phyloP scores from a whole-genome alignment of 306 rosid species.

The Corylus heterophylla region DNA sequence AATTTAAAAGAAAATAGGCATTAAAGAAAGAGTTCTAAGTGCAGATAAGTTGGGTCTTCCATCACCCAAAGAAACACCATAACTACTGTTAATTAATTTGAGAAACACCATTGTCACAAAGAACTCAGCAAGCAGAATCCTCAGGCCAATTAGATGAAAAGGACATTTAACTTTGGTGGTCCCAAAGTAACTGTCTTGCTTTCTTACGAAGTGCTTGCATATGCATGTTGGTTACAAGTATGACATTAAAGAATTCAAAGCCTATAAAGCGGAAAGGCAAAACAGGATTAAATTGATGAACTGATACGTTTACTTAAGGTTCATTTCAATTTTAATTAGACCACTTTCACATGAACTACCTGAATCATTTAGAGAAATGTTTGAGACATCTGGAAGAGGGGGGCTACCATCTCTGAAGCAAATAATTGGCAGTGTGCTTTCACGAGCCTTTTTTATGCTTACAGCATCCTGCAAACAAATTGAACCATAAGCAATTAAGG shows the following conservation, averaged over 20 bases:
- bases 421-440: slow-evolving; percentile 59
- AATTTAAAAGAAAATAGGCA: slow-evolving; percentile 19
- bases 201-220: neutral
- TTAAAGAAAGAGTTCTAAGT: slow-evolving; percentile 8
- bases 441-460: slow-evolving; percentile 49
- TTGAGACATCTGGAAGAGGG: slow-evolving; percentile 76
- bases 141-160: neutral
- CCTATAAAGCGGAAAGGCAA: slow-evolving; percentile 5
- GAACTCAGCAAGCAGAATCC: slow-evolving; percentile 8
- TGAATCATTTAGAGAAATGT: slow-evolving; percentile 54
- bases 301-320: slow-evolving; percentile 6
- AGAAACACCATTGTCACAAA: neutral
- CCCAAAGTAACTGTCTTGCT: neutral
- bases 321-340: slow-evolving; percentile 14
- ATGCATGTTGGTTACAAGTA: neutral
- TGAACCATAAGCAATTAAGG: slow-evolving; percentile 24
- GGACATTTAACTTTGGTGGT: neutral
- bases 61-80: slow-evolving; percentile 16
- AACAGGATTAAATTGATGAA: slow-evolving; percentile 20
- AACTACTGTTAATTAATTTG: neutral
- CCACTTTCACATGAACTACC: slow-evolving; percentile 44
- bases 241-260: neutral
- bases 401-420: slow-evolving; percentile 94
- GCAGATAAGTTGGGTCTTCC: neutral
- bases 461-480: slow-evolving; percentile 56